Base-by-base conservation (phyloP, 192 early-diverging fungal species). In the Coemansia sp. region DNA sequence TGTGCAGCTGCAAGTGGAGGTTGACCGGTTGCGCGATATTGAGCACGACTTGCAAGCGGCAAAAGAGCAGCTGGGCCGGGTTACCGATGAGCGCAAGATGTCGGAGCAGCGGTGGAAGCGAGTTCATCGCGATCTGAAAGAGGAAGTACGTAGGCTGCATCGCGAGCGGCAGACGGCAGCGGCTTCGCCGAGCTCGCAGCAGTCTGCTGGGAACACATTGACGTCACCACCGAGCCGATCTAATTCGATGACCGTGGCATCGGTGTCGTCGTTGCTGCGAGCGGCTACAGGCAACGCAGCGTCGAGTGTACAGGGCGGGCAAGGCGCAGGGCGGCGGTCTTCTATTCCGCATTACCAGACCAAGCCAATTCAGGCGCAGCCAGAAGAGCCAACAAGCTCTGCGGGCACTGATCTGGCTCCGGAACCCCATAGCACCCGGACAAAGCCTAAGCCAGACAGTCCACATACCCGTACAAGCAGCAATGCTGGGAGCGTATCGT, bases 81-180 rank as follows among this genome's bases (percentile, higher is more conserved):
- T 66, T 4, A 66, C 52, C 5, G 76, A 83, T 10, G 76, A 83
- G 65, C 70, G 70, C 56, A 62, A 57, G n/a, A 45, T 83, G 47
- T 61, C 75, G 0, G 81, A 83, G 60, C 63, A 74, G 52, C 72
- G 76, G 22, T 83, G 81, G 81, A 74, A 73, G 66, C 65, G 75
- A 1, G 70, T 83, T 23, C 75, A 79, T 45, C 69, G 76, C 8
- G 81, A 79, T 29, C 53, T 83, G 27, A 83, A 83, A 55, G 76
- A 83, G 9, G 81, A 83, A 58, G 72, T 83, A 19, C 65, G 76
- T 5, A 66, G 73, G 45, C 55, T 83, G 51, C 73, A 79, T 23
- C 72, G 76, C 35, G 73, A 83, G 56, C 63, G 62, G 25, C 58
- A 59, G 38, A 17, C 41, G 17, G 52, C 54, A 10, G 9, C 39